Percentiles rank a stretch among this genome's conserved stretches.
phyloP scores from a whole-genome alignment of 805 yeast genomes.

The Yamadazyma sp. region DNA sequence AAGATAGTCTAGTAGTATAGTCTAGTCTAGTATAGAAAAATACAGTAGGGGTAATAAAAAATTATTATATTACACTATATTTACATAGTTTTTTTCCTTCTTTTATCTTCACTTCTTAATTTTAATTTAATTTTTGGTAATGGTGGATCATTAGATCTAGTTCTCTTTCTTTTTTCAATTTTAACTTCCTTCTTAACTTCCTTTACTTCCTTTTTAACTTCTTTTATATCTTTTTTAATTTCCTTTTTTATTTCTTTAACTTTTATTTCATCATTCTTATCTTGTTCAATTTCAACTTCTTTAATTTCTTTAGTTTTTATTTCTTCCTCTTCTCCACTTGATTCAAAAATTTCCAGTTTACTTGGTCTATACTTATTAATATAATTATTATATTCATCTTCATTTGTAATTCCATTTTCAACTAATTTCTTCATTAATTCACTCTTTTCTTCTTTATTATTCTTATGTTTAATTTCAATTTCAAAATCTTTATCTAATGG shows the following conservation, averaged over 20 bases:
- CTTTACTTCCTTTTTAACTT: background rate
- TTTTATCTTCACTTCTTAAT: conserved; percentile 11
- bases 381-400: conserved; percentile 10
- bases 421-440: conserved; percentile 37
- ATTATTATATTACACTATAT: too few species aligned
- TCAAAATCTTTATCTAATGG: conserved; percentile 15
- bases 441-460: conserved; percentile 12
- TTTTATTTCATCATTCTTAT: conserved; percentile 5
- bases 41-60: too few species aligned
- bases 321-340: conserved; percentile 21
- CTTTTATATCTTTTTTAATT: conserved; percentile 1
- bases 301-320: conserved; percentile 9
- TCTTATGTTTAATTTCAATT: too few species aligned
- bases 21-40: too few species aligned
- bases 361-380: conserved; percentile 9
- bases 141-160: conserved; percentile 15
- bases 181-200: conserved; percentile 7
- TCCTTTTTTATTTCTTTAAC: conserved; percentile 1
- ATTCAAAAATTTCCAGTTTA: conserved; percentile 28
- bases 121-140: conserved; percentile 11
- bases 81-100: conserved; percentile 8
- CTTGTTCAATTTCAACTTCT: background rate
- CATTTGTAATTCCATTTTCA: conserved; percentile 28
- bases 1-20: too few species aligned
- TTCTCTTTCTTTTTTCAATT: conserved; percentile 12